phyloP scores from a whole-genome alignment of 2,329 filamentous ascomycete genomes.

The Cryphonectria parasitica region DNA sequence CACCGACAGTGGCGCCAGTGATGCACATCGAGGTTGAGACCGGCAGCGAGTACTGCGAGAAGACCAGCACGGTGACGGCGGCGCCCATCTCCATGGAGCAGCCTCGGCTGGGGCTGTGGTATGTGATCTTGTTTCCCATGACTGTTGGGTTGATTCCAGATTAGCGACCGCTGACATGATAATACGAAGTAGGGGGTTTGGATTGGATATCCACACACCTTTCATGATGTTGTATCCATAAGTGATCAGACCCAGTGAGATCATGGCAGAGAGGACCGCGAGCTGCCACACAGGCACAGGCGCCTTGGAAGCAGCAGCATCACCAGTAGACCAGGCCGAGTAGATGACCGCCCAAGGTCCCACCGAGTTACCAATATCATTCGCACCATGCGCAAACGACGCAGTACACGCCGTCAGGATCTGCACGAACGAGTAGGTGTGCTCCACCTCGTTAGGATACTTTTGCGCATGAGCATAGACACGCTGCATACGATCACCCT shows the following conservation, averaged over 20 bases:
- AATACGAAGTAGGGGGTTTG: not conserved
- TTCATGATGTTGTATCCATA: slow-evolving; percentile 89
- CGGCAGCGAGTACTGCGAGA: slow-evolving; percentile 75
- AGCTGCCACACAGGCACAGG: slow-evolving; percentile 77
- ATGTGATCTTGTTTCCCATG: slow-evolving; percentile 82
- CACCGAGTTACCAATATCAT: slow-evolving; percentile 75
- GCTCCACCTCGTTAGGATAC: slow-evolving; percentile 72
- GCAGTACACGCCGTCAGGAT: slow-evolving; percentile 71
- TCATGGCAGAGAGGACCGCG: slow-evolving; percentile 65
- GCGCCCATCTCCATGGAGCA: slow-evolving; percentile 82
- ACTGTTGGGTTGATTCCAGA: slow-evolving; percentile 46
- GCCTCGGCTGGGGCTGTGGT: slow-evolving; percentile 61
- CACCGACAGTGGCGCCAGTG: slow-evolving; percentile 77
- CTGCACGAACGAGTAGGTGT: slow-evolving; percentile 70
- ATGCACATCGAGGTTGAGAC: slow-evolving; percentile 82
- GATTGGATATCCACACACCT: slow-evolving; percentile 48
- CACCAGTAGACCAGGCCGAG: slow-evolving; percentile 67
- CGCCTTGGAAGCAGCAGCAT: slow-evolving; percentile 63
- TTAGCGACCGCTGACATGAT: too few relatives aligned
- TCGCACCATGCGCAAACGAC: slow-evolving; percentile 76
- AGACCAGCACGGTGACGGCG: slow-evolving; percentile 75
- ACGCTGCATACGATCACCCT: slow-evolving; percentile 71
- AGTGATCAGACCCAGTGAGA: slow-evolving; percentile 70
- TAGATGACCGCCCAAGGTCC: slow-evolving; percentile 74
- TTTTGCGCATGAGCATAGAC: slow-evolving; percentile 68